Conservation (phyloP, 306 rosid genomes). For the Quercus rubra region DNA sequence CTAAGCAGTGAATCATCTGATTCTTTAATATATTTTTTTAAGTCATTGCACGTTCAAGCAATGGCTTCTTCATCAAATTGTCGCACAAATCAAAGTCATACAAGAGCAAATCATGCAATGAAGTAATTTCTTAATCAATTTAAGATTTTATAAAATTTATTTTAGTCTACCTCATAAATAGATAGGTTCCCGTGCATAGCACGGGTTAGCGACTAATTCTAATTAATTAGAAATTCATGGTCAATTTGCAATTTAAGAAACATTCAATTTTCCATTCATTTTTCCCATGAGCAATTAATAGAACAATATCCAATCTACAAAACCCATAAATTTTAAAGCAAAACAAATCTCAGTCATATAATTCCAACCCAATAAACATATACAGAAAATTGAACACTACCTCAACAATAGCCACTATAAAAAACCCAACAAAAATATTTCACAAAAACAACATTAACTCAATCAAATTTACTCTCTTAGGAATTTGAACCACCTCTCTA, state of each 20-base stretch:
- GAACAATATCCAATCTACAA: not conserved
- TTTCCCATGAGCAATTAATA: not conserved
- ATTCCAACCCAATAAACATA: not conserved
- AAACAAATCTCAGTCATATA: not conserved
- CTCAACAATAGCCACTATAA: not conserved
- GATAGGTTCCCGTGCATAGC: no score
- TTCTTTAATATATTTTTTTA: no score
- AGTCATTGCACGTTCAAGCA: no score
- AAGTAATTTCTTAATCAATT: no score
- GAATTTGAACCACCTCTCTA: slow-evolving; percentile 72
- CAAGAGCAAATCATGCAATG: no score
- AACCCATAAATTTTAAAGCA: not conserved
- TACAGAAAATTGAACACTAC: not conserved
- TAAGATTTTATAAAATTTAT: no score
- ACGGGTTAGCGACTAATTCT: no score
- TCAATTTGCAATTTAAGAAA: not conserved
- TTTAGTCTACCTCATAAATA: no score
- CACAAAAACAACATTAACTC: not conserved
- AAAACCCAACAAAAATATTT: not conserved
- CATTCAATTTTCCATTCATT: not conserved
- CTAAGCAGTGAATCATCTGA: no score
- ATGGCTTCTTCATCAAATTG: no score
- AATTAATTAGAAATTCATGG: not conserved
- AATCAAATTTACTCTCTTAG: slow-evolving; percentile 58
- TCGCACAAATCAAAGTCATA: no score